These are phyloP conservation scores for Limnanthes douglasii DNA, from an alignment of 345 rosid species.

Conservation along the genomic window DNA sequence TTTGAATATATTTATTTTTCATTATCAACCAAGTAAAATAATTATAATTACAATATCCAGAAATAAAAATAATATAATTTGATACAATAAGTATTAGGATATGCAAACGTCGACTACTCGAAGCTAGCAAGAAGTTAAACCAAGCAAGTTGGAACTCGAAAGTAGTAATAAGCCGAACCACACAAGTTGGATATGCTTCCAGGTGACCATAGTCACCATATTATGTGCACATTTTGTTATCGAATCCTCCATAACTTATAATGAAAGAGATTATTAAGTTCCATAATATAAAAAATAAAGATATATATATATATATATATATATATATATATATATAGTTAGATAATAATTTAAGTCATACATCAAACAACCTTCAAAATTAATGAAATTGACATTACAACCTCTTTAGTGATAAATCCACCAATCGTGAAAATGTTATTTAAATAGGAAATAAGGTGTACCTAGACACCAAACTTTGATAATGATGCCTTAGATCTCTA, in stretches of 20 bases:
- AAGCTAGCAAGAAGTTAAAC: slow-evolving; percentile 4
- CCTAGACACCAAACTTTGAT: slow-evolving; percentile 95
- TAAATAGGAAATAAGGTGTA: slow-evolving; percentile 12
- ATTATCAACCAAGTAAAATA: too few relatives aligned
- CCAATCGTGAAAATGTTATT: slow-evolving; percentile 2
- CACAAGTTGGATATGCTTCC: slow-evolving; percentile 13
- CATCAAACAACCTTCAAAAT: too few relatives aligned
- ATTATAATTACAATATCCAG: too few relatives aligned
- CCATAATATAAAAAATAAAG: too few relatives aligned
- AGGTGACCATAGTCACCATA: slow-evolving; percentile 79
- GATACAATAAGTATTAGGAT: slow-evolving; percentile 1
- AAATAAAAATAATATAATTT: too few relatives aligned
- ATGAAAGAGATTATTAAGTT: neutral
- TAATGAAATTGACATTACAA: neutral
- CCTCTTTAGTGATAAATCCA: neutral
- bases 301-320: too few relatives aligned
- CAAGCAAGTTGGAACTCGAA: slow-evolving; percentile 10
- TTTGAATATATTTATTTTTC: too few relatives aligned
- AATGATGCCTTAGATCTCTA: slow-evolving; percentile 97
- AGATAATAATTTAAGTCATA: too few relatives aligned
- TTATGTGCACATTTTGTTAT: slow-evolving; percentile 64
- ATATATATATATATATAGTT: neutral
- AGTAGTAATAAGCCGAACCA: slow-evolving; percentile 1
- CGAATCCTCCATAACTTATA: slow-evolving; percentile 85
- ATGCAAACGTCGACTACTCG: too few relatives aligned